Base-by-base conservation (phyloP, 2,329 filamentous ascomycete species). In the Colletotrichum eremochloae region DNA sequence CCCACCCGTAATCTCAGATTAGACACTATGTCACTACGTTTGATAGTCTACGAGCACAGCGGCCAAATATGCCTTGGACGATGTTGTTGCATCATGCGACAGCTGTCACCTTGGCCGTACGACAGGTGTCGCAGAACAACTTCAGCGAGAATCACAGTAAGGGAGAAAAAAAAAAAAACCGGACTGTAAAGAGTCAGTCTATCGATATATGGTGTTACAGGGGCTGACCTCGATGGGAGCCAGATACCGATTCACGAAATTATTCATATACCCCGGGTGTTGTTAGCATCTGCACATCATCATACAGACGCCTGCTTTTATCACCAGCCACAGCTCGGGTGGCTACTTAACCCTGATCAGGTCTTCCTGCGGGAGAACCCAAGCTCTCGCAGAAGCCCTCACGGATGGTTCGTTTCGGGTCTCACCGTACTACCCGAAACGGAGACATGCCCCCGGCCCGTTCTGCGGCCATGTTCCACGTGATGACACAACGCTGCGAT, bases 381-480 rank as follows among this genome's bases (percentile, higher is more conserved):
- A 36, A 38, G n/a, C 33, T 8, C 46, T 71, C 55, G 61, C 62
- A 57, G 62, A 70, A 48, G 29, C 55, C 24, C 38, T 42, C 55
- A 40, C 20, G 24, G 40, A 52, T 24, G 56, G 44, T 50, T 68
- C 42, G 63, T 63, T 50, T 58, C 40, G 46, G 56, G 55, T 31
- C 38, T 62, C 63, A 67, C 68, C 58, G 63, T 57, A 52, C 56
- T 46, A 18, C 71, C 67, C n/a, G 24, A 73, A 67, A 48, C 33
- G 68, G 62, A 24, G 63, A 52, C 1, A 50, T 15, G 42, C 29
- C 18, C 11, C 24, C 61, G 71, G 68, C 71, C 67, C 48, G 33
- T 71, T 71, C 71, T 73, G 71, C 67, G 67, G 63, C 72, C 63
- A 52, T 33, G 12, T 65, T 36, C 33, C 69, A 72, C 72, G 72